These are phyloP conservation scores for Chlorella variabilis DNA, from an alignment of 163 green algal species.

Conservation along the genomic window DNA sequence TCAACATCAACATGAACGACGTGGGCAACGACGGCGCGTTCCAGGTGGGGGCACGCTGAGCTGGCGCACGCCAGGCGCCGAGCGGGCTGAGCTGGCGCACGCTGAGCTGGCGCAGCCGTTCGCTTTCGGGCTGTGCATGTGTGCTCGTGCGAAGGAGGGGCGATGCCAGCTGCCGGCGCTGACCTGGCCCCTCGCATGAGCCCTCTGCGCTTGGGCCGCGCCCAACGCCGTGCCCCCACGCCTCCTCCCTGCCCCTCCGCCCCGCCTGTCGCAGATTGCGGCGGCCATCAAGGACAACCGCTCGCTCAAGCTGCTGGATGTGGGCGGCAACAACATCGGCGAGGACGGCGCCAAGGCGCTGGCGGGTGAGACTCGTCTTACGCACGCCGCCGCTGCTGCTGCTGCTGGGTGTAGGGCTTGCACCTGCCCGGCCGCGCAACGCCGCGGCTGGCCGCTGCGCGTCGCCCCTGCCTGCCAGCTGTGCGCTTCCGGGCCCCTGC, in stretches of 20 bases:
- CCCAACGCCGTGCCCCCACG: neutral
- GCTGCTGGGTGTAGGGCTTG: too few relatives aligned
- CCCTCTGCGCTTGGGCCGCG: neutral
- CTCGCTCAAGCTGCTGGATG: conserved; percentile 78
- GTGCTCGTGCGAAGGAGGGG: neutral
- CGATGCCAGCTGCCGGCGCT: neutral
- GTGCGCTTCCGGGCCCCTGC: too few relatives aligned
- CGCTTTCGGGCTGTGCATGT: neutral
- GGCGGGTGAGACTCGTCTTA: conserved; percentile 17
- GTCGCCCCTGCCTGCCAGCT: too few relatives aligned
- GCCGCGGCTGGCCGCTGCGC: too few relatives aligned
- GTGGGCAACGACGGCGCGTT: conserved; percentile 80
- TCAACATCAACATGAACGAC: conserved; percentile 99
- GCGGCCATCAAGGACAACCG: conserved; percentile 70
- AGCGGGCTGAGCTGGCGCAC: too few relatives aligned
- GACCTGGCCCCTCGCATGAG: too few relatives aligned
- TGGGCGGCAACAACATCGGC: conserved; percentile 96
- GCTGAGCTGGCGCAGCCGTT: too few relatives aligned
- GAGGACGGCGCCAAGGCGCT: conserved; percentile 73
- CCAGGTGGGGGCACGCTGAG: conserved; percentile 56
- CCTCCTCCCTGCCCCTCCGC: neutral
- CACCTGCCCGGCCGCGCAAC: too few relatives aligned
- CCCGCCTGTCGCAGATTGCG: conserved; percentile 51
- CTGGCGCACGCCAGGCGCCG: too few relatives aligned
- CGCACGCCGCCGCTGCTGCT: too few relatives aligned